Evolutionary conservation across 139 green algal species (phyloP).

Genomic region (Tetraselmis striata): DNA sequence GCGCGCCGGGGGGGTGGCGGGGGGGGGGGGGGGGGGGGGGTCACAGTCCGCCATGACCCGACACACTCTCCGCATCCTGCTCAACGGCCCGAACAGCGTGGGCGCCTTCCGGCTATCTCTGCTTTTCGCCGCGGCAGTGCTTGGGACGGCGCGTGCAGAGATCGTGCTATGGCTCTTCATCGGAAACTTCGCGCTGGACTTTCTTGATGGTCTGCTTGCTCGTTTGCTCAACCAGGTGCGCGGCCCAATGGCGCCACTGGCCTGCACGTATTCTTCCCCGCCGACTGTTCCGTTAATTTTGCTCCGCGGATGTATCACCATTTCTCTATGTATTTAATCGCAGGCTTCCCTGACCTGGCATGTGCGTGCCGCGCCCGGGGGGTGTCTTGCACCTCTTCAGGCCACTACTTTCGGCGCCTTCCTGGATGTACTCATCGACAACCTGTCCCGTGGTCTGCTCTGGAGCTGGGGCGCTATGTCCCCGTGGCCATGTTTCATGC

Average conservation of each 20-base stretch:
- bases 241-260: background rate
- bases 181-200: conserved; percentile 19
- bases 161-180: background rate
- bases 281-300: too few relatives aligned
- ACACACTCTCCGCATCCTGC: conserved; percentile 9
- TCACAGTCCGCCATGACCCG: too few relatives aligned
- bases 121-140: background rate
- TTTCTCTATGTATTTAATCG: background rate
- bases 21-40: too few relatives aligned
- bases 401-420: conserved; percentile 42
- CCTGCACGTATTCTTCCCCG: too few relatives aligned
- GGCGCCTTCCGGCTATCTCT: conserved; percentile 17
- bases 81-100: conserved; percentile 27
- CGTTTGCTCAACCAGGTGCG: conserved; percentile 11
- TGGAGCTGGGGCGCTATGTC: conserved; percentile 26
- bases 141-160: background rate
- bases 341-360: too few relatives aligned
- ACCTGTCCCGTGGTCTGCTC: conserved; percentile 27
- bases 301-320: too few relatives aligned
- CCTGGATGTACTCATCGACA: conserved; percentile 48
- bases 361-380: too few relatives aligned
- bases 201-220: conserved; percentile 23
- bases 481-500: conserved; percentile 6
- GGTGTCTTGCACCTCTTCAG: too few relatives aligned
- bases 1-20: too few relatives aligned